These are phyloP conservation scores for Paragyromitra xinjiangensis DNA, from an alignment of 495 filamentous ascomycete genomes.

Conservation along the genomic window DNA sequence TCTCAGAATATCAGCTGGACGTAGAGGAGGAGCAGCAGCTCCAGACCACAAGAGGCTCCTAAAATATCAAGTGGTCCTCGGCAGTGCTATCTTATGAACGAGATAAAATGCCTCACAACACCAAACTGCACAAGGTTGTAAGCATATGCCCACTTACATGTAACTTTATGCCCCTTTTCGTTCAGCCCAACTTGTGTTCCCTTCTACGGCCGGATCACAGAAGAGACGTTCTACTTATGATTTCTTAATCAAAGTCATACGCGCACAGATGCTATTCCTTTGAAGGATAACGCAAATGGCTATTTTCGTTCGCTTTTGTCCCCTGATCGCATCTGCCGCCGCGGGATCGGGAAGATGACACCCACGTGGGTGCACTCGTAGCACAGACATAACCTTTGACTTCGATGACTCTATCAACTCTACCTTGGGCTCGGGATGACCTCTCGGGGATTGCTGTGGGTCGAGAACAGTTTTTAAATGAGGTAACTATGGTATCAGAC, in stretches of 20 bases:
- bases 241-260: not conserved
- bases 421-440: not conserved
- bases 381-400: not conserved
- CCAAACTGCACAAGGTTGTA: not conserved
- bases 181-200: not conserved
- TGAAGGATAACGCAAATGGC: not conserved
- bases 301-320: not conserved
- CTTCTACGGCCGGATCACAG: not conserved
- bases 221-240: slow-evolving; percentile 2
- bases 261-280: not conserved
- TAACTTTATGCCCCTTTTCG: not conserved
- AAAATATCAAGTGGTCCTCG: not conserved
- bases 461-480: not conserved
- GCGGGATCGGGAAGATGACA: not conserved
- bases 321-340: not conserved
- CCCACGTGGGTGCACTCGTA: not conserved
- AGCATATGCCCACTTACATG: not conserved
- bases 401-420: slow-evolving; percentile 1
- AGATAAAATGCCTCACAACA: slow-evolving; percentile 15
- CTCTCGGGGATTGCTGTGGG: not conserved
- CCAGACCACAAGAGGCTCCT: not conserved
- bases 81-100: too few species aligned
- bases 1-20: not conserved
- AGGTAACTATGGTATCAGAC: not conserved
- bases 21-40: not conserved